Evolutionary conservation across 257 asterid genomes (phyloP).

Genomic region (Nemophila menziesii): DNA sequence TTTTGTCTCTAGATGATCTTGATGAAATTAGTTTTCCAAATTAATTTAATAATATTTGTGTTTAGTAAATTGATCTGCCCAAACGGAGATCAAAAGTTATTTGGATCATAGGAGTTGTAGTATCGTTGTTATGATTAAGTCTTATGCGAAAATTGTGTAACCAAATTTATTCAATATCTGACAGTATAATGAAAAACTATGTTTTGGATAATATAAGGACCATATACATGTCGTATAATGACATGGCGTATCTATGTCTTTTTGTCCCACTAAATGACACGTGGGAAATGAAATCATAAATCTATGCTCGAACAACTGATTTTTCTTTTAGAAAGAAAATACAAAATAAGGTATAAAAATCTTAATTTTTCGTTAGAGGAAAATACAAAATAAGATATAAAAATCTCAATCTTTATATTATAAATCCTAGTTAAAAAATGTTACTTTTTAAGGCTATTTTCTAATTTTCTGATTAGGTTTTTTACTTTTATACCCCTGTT

Average conservation of each 20-base stretch:
- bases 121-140: slow-evolving; percentile 2
- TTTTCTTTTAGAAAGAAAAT: no score
- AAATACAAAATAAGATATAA: no score
- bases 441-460: no score
- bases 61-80: no score
- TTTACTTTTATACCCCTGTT: no score
- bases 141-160: slow-evolving; percentile 4
- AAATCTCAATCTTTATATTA: no score
- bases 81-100: no score
- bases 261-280: slow-evolving; percentile 15
- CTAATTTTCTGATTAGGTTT: no score
- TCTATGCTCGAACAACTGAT: slow-evolving; percentile 7
- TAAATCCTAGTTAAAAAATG: no score
- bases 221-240: slow-evolving; percentile 1
- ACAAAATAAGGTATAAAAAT: no score
- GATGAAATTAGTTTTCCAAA: slow-evolving; percentile 76
- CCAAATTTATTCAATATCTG: slow-evolving; percentile 5
- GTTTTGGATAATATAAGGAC: neutral
- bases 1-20: slow-evolving; percentile 72
- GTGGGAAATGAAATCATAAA: slow-evolving; percentile 15
- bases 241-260: slow-evolving; percentile 12
- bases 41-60: slow-evolving; percentile 7
- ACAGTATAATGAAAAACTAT: slow-evolving; percentile 5
- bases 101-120: slow-evolving; percentile 9
- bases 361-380: no score